phyloP scores from a whole-genome alignment of 345 rosid genomes.

The Moricandia moricandioides region DNA sequence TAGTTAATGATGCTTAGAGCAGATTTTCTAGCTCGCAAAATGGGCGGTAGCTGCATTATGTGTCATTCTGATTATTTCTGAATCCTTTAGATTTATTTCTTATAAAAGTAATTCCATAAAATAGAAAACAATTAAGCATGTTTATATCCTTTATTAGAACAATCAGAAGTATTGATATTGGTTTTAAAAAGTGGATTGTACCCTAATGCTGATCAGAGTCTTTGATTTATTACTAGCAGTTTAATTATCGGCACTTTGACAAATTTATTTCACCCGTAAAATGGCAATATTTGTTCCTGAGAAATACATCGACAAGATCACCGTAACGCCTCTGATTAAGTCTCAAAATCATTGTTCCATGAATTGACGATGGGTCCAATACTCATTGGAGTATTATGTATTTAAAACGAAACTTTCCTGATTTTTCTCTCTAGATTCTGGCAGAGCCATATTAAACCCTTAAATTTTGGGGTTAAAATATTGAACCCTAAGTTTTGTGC shows the following conservation, averaged over 20 bases:
- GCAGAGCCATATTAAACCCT: constrained; percentile 24
- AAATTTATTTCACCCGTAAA: neutral
- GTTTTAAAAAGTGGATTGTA: neutral
- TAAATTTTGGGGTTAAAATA: constrained; percentile 17
- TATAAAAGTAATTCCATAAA: neutral
- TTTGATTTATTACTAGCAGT: neutral
- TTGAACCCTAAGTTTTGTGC: neutral
- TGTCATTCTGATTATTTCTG: neutral
- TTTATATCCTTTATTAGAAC: neutral
- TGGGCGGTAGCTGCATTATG: neutral
- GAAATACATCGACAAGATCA: neutral
- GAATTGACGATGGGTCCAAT: constrained; percentile 16
- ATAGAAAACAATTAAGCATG: neutral
- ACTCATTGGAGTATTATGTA: neutral
- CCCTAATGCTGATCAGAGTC: neutral
- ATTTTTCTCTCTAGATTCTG: constrained; percentile 11
- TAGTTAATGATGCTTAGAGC: constrained; percentile 4
- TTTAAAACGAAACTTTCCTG: neutral
- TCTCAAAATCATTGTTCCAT: constrained; percentile 13
- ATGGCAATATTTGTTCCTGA: constrained; percentile 2
- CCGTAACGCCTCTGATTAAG: neutral
- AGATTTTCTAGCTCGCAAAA: neutral
- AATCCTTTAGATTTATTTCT: neutral
- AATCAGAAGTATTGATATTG: neutral
- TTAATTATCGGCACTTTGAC: neutral